These are phyloP conservation scores for Geotrichum klebahnii DNA, from an alignment of 1,139 yeast genomes.

Conservation along the genomic window DNA sequence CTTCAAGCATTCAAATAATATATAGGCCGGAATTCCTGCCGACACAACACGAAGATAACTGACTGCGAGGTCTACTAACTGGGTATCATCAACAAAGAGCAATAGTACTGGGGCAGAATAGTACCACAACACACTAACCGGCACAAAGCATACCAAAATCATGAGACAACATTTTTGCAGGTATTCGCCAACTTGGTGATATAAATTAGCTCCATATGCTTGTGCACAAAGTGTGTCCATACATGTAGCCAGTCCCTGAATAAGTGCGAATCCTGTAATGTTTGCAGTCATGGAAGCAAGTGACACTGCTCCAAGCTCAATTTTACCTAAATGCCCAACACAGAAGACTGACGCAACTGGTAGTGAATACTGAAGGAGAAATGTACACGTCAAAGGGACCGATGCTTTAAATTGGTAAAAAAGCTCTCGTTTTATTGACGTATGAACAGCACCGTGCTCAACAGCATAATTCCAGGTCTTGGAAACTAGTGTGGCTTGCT, in stretches of 20 bases:
- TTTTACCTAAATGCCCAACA: constrained; percentile 76
- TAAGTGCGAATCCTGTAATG: constrained; percentile 68
- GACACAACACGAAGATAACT: constrained; percentile 59
- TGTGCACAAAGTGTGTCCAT: constrained; percentile 81
- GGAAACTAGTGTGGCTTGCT: constrained; percentile 31
- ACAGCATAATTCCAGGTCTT: constrained; percentile 40
- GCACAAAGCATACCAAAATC: constrained; percentile 42
- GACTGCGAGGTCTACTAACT: constrained; percentile 59
- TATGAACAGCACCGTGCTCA: constrained; percentile 45
- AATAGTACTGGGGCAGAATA: constrained; percentile 51
- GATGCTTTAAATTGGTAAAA: constrained; percentile 31
- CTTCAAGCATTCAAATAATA: constrained; percentile 74
- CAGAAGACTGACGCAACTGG: constrained; percentile 80
- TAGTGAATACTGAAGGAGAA: constrained; percentile 73
- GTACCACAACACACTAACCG: constrained; percentile 55
- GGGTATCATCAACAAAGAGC: constrained; percentile 51
- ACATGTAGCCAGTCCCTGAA: constrained; percentile 85
- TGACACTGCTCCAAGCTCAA: constrained; percentile 74
- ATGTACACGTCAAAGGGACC: constrained; percentile 48
- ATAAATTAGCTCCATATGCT: constrained; percentile 54
- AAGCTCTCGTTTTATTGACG: constrained; percentile 45
- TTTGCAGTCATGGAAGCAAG: constrained; percentile 86
- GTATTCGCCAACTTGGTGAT: constrained; percentile 51
- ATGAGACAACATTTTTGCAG: constrained; percentile 55
- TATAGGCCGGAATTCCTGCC: constrained; percentile 78